Conservation (phyloP, 2,329 filamentous ascomycete species). For the Aphanocladium album region DNA sequence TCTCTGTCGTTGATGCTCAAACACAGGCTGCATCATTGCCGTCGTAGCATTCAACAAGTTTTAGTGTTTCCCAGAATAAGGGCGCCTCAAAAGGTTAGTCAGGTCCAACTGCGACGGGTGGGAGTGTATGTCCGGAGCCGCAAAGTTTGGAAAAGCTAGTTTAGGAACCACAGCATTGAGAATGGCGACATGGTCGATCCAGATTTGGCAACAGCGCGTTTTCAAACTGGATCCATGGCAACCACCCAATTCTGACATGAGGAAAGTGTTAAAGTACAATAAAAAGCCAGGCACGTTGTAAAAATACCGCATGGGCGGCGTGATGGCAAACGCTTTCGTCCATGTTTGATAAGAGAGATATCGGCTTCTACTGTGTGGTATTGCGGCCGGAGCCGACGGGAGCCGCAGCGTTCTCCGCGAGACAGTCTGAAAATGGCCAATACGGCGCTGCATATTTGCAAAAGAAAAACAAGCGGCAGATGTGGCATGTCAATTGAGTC, state of each 20-base stretch:
- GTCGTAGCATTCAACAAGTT: too few species aligned
- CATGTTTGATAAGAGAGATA: background rate
- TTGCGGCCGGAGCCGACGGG: background rate
- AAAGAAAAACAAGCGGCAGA: background rate
- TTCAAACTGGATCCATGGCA: background rate
- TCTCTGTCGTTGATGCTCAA: background rate
- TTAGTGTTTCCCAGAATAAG: too few species aligned
- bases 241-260: background rate
- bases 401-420: background rate
- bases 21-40: too few species aligned
- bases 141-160: too few species aligned
- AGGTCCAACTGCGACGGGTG: too few species aligned
- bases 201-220: background rate
- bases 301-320: background rate
- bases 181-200: background rate
- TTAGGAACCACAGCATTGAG: too few species aligned
- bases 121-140: too few species aligned
- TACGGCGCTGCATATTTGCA: background rate
- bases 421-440: background rate
- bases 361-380: too few species aligned
- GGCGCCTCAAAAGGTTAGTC: too few species aligned
- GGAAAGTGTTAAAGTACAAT: background rate
- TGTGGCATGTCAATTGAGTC: too few species aligned
- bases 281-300: background rate
- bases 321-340: too few species aligned